Base-by-base conservation (phyloP, 805 yeast genomes). In the Pichia californica region DNA sequence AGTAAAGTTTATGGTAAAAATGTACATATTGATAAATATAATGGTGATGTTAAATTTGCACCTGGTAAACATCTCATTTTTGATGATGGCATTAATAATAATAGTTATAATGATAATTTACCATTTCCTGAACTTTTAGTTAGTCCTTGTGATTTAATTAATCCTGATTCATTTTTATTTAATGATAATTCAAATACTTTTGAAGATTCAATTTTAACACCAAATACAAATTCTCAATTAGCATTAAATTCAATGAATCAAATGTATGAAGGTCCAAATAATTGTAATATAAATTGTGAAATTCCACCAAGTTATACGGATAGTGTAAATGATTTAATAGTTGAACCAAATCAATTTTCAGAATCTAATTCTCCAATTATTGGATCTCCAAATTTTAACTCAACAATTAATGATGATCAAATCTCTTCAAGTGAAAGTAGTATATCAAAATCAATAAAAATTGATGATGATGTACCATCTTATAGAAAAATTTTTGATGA, bases 401-500 rank as follows among this genome's bases (percentile, higher is more conserved):
- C 31, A 15, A 10, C 30, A 7, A 20, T 7, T 8, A 4, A 15
- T 11, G 36, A 11, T 1, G 31, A 39, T n/a, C 10, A 11, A 20
- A 18, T n/a, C n/a, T n/a, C 36, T 20, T n/a, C 4, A 10, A 16
- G 13, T 7, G 20, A 14, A 9, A 20, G 36, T 14, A 33, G 4
- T n/a, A 8, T 16, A 1, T 16, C 41, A 9, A 38, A 36, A 1
- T 18, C 21, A 16, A 6, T n/a, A n/a, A 19, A 21, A 18, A 13
- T 31, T 8, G 32, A n/a, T 3, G 37, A 31, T 9, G 57, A 52
- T 10, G 57, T 56, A 2, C 66, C 66, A 1, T 50, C 50, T 2
- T 61, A 61, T 38, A 46, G 45, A 14, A 41, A 49, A 16, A 57
- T 59, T 6, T 59, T 47, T 37, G 66, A 61, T 34, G 61, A 54